Base-by-base conservation (phyloP, 179 eudicot genomes). In the Beta lomatogona region DNA sequence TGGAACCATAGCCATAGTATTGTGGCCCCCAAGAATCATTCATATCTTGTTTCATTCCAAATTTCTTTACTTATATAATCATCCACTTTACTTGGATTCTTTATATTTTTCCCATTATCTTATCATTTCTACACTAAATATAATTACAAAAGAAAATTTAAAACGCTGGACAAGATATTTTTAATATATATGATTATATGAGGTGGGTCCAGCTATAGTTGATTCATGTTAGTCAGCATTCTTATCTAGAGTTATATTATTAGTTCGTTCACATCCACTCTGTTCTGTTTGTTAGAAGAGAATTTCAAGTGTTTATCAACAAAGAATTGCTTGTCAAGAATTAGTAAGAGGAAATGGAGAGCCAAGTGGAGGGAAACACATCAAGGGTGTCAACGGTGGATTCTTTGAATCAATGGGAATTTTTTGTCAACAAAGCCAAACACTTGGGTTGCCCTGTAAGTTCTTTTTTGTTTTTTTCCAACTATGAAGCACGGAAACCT, bases 401-500 rank as follows among this genome's bases (percentile, higher is more conserved):
- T 4, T 82, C 91, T 4, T 77, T 77, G 64, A 87, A 74, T 22
- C 65, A 92, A 22, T 91, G 94, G 94, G 89, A 88, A 50, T 82
- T 75, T 28, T 74, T 79, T 74, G 11, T 89, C 59, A 82, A 71
- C 60, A 84, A 86, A 71, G 88, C 92, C 80, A 82, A 85, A 54
- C 10, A 36, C 45, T 86, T 86, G 28, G 86, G 83, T 58, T 74
- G 71, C 71, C 92, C 89, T 80, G 94, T 91, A 81, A 77, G 91
- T 82, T 50, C 48, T 41, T 13, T 5, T 16, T 6, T 48, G 19
- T 52, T 28, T 28, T 28, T 28, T 28, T 28, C 1, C 31, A 28
- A 28, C 31, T 28, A 28, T 28, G 31, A 28, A 28, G 31, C 31
- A 28, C 31, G 31, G 31, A 28, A 28, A 28, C 31, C 1, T 28